Base-by-base conservation (phyloP, 805 yeast genomes). In the Yamadazyma insecticola region DNA sequence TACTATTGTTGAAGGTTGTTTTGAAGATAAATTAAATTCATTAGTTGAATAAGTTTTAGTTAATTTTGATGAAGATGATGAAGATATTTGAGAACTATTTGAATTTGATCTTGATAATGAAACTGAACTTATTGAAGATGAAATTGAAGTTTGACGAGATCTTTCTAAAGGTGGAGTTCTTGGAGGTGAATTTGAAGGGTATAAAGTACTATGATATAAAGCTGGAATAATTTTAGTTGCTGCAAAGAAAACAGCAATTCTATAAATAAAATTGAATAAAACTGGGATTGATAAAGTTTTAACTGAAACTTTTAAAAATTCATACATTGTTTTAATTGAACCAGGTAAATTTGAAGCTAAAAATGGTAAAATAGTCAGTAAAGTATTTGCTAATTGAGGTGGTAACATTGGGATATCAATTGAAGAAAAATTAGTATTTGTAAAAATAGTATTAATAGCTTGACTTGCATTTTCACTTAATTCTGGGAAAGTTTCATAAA, bases 221-320 rank as follows among this genome's bases (percentile, higher is more conserved):
- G 81, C 77, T 2, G 98, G 98, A 13, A 92, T 86, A 39, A 92
- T 88, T 51, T 95, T 81, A 11, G 97, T 85, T 2, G 97, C 96
- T 2, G 96, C 87, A 51, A 78, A 79, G 48, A 90, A 87, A 8
- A 89, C 95, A 4, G 84, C 71, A 13, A 90, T 77, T 46, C 98
- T 72, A 51, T 85, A 90, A 2, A 88, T 85, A 47, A 92, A 63
- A 44, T 88, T 88, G 16, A 88, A 68, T 16, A 86, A 61, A 15
- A 92, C 79, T 5, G 95, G 84, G 6, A 95, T 76, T 0, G 95
- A 81, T 32, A 88, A 63, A 18, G 89, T 83, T 32, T 62, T 64
- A 23, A 67, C 57, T n/a, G 77, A 67, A 44, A 67, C 55, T 18
- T 70, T 60, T 32, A 73, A 58, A 41, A 72, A 73, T 36, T 70